Base-by-base conservation (phyloP, 2,329 filamentous ascomycete species). In the Trichoderma gracile region DNA sequence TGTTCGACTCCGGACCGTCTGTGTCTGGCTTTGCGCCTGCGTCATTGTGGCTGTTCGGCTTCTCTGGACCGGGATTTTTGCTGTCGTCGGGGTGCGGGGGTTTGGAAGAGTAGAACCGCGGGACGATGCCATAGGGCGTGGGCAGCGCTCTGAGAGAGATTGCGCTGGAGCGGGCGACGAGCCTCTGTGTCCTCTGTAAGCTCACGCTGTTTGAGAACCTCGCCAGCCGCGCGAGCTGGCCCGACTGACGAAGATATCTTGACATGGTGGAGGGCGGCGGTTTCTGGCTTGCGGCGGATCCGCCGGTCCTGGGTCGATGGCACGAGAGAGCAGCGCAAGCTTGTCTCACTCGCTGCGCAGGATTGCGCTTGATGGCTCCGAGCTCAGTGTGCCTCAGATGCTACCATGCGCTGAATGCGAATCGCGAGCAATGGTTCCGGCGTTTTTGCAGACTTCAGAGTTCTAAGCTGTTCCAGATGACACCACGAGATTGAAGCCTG, bases 161-260 rank as follows among this genome's bases (percentile, higher is more conserved):
- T 59, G 73, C 69, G 58, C 72, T 71, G 61, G 74, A 71, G 60
- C 73, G 67, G 19, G 71, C 67, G 25, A 77, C 71, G 14, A 73
- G 68, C 30, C 74, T 79, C 73, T 78, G 69, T 47, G 79, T 79
- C 67, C 80, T 77, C 72, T 81, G 80, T 62, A 83, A 76, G 67
- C 82, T 77, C 71, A 79, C 78, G 73, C 82, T 81, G 72, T 84
- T 78, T 69, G 82, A 82, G 69, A 83, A 78, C 76, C 83, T 84
- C 65, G 85, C 84, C 73, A 86, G 81, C 75, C 84, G 83, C 78
- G 86, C 85, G 74, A 90, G 78, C 76, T 86, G 84, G 80, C 86
- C 85, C 75, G 88, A 84, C 76, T 86, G 86, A 76, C 87, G 85
- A 70, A 90, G 79, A 72, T 88, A 80, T 72, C 85, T 85, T 75